Base-by-base conservation (phyloP, 208 protist species). In the Leishmania braziliensis region DNA sequence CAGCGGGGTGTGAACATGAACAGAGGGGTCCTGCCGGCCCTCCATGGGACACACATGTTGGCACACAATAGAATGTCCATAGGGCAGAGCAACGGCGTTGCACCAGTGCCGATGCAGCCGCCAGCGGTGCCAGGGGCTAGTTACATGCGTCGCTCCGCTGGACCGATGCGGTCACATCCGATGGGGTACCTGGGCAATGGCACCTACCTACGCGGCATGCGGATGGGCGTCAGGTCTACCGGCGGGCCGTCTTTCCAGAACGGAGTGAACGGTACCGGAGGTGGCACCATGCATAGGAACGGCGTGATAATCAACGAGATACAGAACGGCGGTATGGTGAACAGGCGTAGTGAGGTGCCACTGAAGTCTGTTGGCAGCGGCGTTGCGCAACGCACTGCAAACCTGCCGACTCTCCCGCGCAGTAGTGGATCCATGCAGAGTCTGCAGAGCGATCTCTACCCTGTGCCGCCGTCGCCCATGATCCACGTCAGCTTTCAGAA, bases 31-130 rank as follows among this genome's bases (percentile, higher is more conserved):
- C 56, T 85, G 36, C 82, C 82, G 16, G 71, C 77, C 33, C 73
- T 85, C 4, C 82, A 82, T n/a, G 73, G 77, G 48, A 76, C 72
- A 5, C 82, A 85, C 53, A 72, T 85, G 82, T 10, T 81, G 12
- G 58, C 62, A 54, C 77, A 66, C 23, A 82, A 39, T 69, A 73
- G 78, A 20, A 60, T 81, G 29, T 63, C 70, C 43, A 12, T 79
- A 46, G 70, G 53, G 29, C 76, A 69, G 36, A n/a, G 72, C 58
- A 75, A 39, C 73, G 50, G 33, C 43, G 48, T n/a, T 16, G 77
- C 26, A 33, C 76, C 20, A 26, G 71, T 56, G 43, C 82, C 70
- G 39, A 71, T 85, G 65, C 82, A 77, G 12, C 75, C 79, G 73
- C 82, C 72, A 20, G 50, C 77, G 26, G 76, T 65, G 5, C 63